phyloP scores from a whole-genome alignment of 73 alveolate genomes.

The Paramecium bursaria region DNA sequence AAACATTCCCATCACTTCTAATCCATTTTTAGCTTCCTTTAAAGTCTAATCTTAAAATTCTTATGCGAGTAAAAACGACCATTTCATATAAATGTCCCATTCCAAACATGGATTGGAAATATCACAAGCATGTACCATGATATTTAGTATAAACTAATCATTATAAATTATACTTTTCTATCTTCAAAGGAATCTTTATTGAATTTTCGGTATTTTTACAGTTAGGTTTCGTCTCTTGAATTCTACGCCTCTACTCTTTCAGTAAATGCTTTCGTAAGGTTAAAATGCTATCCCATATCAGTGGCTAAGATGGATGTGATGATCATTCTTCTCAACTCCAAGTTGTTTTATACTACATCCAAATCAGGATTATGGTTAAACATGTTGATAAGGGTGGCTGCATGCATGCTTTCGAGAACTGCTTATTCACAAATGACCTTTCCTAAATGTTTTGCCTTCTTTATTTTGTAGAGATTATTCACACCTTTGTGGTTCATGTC shows the following conservation, averaged over 20 bases:
- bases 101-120: conserved; percentile 59
- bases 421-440: conserved; percentile 45
- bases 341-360: background rate
- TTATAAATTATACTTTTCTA: background rate
- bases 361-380: conserved; percentile 2
- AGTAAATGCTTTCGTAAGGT: background rate
- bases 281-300: conserved; percentile 24
- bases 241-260: background rate
- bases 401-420: conserved; percentile 65
- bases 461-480: conserved; percentile 57
- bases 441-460: conserved; percentile 25
- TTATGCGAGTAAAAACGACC: conserved; percentile 27
- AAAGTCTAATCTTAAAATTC: conserved; percentile 67
- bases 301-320: conserved; percentile 36
- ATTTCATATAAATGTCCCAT: conserved; percentile 53
- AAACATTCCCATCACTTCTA: conserved; percentile 43
- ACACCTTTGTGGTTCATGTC: conserved; percentile 65
- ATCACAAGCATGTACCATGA: conserved; percentile 59
- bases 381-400: conserved; percentile 44
- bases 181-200: conserved; percentile 5
- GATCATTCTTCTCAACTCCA: background rate
- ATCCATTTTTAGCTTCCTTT: conserved; percentile 57
- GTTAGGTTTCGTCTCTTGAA: background rate
- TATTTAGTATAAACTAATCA: conserved; percentile 15
- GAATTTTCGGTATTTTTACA: conserved; percentile 20